Evolutionary conservation across 345 rosid genomes (phyloP).

Genomic region (Camelina sativa): DNA sequence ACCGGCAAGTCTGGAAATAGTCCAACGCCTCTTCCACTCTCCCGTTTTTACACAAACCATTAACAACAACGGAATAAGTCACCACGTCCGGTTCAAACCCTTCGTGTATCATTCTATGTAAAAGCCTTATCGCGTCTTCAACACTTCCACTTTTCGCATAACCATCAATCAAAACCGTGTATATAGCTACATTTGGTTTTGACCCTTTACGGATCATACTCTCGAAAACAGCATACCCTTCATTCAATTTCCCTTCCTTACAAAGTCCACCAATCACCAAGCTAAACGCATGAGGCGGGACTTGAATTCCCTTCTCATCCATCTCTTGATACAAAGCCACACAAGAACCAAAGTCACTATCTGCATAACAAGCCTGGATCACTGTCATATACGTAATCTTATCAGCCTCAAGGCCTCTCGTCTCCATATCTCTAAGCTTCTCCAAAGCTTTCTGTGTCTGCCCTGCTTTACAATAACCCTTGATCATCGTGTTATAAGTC

Average conservation of each 20-base stretch:
- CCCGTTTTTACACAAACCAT: conserved; percentile 77
- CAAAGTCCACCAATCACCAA: conserved; percentile 89
- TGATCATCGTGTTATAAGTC: conserved; percentile 80
- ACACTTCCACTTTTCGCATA: conserved; percentile 71
- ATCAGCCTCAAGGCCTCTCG: conserved; percentile 65
- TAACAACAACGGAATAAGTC: conserved; percentile 68
- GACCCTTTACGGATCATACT: conserved; percentile 65
- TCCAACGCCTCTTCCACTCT: conserved; percentile 75
- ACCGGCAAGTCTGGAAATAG: conserved; percentile 53
- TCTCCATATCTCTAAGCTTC: conserved; percentile 71
- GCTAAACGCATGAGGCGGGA: conserved; percentile 75
- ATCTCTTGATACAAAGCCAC: conserved; percentile 79
- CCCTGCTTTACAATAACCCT: conserved; percentile 80
- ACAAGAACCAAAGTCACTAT: conserved; percentile 69
- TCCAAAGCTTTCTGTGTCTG: conserved; percentile 68
- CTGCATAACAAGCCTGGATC: conserved; percentile 79
- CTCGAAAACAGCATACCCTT: conserved; percentile 69
- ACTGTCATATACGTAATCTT: conserved; percentile 84
- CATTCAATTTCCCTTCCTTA: conserved; percentile 68
- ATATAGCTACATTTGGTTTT: conserved; percentile 74
- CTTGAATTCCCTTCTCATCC: conserved; percentile 73
- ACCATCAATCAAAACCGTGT: conserved; percentile 77
- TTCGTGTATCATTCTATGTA: conserved; percentile 73
- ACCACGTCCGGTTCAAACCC: conserved; percentile 77
- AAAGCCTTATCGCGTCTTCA: conserved; percentile 70